phyloP scores from a whole-genome alignment of 202 grass and related monocot species.

The Zoysia matrella region DNA sequence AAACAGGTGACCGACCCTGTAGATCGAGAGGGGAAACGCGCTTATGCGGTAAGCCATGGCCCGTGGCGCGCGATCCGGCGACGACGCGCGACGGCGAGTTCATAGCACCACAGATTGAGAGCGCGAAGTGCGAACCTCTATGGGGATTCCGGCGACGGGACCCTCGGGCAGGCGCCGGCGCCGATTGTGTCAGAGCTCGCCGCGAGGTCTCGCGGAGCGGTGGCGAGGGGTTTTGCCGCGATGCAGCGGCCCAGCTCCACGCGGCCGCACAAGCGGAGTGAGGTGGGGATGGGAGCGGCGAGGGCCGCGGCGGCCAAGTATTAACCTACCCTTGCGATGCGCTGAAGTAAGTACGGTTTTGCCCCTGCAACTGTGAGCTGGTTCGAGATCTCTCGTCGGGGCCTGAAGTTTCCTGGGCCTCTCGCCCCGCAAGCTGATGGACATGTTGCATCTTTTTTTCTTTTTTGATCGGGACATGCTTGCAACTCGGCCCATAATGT shows the following conservation, averaged over 20 bases:
- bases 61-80: conserved; percentile 34
- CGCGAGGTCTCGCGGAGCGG: no score
- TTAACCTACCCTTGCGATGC: conserved; percentile 35
- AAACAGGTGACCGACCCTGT: background rate
- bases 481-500: no score
- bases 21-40: conserved; percentile 27
- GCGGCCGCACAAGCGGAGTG: conserved; percentile 52
- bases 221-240: background rate
- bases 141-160: background rate
- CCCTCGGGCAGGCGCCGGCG: background rate
- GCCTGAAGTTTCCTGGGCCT: background rate
- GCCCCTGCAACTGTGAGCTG: conserved; percentile 15
- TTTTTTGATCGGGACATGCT: no score
- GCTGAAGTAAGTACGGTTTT: conserved; percentile 48
- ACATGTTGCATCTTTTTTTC: background rate
- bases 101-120: background rate
- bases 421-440: background rate
- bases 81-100: background rate
- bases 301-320: conserved; percentile 35
- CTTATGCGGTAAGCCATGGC: background rate
- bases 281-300: conserved; percentile 38
- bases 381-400: background rate
- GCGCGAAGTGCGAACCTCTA: background rate
- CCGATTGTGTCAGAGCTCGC: conserved; percentile 22
- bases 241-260: conserved; percentile 41